These are phyloP conservation scores for Craspedostauros australis DNA, from an alignment of 108 stramenopile species.

Conservation along the genomic window DNA sequence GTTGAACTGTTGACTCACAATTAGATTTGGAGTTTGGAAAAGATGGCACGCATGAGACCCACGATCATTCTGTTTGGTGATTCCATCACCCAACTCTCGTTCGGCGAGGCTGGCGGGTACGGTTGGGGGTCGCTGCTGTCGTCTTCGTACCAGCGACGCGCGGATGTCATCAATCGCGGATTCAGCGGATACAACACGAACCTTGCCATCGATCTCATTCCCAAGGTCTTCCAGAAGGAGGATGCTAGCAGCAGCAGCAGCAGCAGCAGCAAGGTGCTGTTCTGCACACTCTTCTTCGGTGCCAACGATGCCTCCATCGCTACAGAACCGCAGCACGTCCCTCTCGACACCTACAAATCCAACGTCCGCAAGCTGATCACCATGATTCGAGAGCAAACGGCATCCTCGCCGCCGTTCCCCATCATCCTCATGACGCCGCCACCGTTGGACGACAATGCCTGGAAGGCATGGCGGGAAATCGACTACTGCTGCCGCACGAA, in stretches of 20 bases:
- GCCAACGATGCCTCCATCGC: conserved; percentile 67
- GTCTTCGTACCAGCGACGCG: conserved; percentile 41
- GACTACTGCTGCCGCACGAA: conserved; percentile 38
- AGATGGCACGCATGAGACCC: conserved; percentile 32
- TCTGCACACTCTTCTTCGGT: conserved; percentile 62
- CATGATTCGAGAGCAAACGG: conserved; percentile 9
- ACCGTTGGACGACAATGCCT: conserved; percentile 51
- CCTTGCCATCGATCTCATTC: conserved; percentile 35
- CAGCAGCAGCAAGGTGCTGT: conserved; percentile 5
- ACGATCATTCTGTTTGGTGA: conserved; percentile 64
- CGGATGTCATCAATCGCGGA: conserved; percentile 68
- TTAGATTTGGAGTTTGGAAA: too few relatives aligned
- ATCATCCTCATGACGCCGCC: conserved; percentile 70
- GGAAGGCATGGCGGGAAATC: conserved; percentile 23
- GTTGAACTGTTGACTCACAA: too few relatives aligned
- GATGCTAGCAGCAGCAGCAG: neutral
- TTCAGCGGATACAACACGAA: conserved; percentile 70
- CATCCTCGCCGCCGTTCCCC: conserved; percentile 4
- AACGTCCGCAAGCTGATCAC: conserved; percentile 46
- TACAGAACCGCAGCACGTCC: conserved; percentile 56
- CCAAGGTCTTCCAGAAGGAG: conserved; percentile 18
- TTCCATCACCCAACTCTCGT: conserved; percentile 56
- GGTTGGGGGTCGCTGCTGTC: conserved; percentile 61
- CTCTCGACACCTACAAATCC: conserved; percentile 33
- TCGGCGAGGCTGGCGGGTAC: conserved; percentile 27